Base-by-base conservation (phyloP, 257 asterid genomes). In the Lithospermum erythrorhizon region DNA sequence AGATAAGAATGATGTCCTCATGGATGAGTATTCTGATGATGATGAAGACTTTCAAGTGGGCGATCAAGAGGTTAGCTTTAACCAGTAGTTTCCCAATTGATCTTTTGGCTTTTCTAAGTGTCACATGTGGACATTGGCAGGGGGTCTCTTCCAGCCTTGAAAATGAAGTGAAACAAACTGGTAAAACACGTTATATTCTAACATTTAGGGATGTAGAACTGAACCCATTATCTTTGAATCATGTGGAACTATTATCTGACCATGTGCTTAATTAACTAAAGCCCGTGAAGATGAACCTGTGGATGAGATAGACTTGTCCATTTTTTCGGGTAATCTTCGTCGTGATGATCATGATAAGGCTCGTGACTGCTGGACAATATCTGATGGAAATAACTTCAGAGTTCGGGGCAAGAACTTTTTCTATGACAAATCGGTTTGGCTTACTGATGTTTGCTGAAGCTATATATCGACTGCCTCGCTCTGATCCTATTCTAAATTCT, bases 11-110 rank as follows among this genome's bases (percentile, higher is more conserved):
- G 81, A 78, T 4, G 66, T 69, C 45, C 55, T 83, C 78, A 75
- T 88, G 79, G 98, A 91, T 72, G 98, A 91, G 61, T 75, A 84
- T 71, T n/a, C n/a, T 62, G 98, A 91, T 68, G 98, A 91, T 63
- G 98, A 91, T 55, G 98, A 91, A 70, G 98, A 91, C 68, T 79
- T 72, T 63, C 98, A 85, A 71, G 74, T 41, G 29, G 77, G 85
- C 65, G 98, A 88, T 70, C 84, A 82, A 75, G 97, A 84, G 90
- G 98, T 91, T 37, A 59, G 65, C 17, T 68, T 56, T 10, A 1
- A 22, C 60, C 17, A 15, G 21, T 56, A 30, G 37, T 22, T 24
- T 56, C 19, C 3, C 35, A 56, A 22, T 56, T 22, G 8, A 56
- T 30, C 57, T 22, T 56, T 56, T 1, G 11, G 0, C 16, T n/a